A percentile compares a stretch with the other conserved stretches of the same genome.
phyloP scores from a whole-genome alignment of 257 asterid species.

The Buddleja alternifolia region DNA sequence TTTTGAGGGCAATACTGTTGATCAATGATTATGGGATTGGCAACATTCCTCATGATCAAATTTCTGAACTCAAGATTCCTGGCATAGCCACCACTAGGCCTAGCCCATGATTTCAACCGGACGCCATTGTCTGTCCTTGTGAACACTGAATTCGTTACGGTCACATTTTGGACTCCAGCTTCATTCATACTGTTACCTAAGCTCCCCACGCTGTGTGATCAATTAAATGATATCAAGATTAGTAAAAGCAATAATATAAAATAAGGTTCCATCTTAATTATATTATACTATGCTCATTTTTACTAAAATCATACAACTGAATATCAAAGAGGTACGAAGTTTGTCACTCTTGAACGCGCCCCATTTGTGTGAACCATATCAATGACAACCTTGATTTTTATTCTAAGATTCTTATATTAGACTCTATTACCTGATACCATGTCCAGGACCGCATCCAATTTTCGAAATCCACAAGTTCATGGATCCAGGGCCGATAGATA shows the following conservation, averaged over 20 bases:
- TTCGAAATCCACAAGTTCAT: conserved; percentile 57
- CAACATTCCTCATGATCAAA: conserved; percentile 62
- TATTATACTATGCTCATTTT: too few relatives aligned
- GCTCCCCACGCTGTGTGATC: conserved; percentile 54
- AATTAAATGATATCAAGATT: neutral
- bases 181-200: conserved; percentile 41
- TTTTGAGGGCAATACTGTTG: conserved; percentile 66
- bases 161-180: conserved; percentile 61
- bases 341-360: too few relatives aligned
- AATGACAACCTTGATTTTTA: too few relatives aligned
- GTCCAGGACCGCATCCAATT: conserved; percentile 83
- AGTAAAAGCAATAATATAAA: too few relatives aligned
- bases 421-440: conserved; percentile 71
- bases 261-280: too few relatives aligned
- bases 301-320: too few relatives aligned
- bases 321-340: too few relatives aligned
- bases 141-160: conserved; percentile 57
- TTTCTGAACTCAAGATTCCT: conserved; percentile 52
- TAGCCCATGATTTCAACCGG: conserved; percentile 75
- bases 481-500: conserved; percentile 70
- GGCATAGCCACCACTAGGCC: conserved; percentile 59
- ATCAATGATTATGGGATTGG: conserved; percentile 68
- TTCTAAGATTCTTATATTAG: too few relatives aligned
- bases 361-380: too few relatives aligned
- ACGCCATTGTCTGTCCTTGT: conserved; percentile 77